Evolutionary conservation across 75 land plant genomes (phyloP).

Genomic region (Cryptomeria japonica): DNA sequence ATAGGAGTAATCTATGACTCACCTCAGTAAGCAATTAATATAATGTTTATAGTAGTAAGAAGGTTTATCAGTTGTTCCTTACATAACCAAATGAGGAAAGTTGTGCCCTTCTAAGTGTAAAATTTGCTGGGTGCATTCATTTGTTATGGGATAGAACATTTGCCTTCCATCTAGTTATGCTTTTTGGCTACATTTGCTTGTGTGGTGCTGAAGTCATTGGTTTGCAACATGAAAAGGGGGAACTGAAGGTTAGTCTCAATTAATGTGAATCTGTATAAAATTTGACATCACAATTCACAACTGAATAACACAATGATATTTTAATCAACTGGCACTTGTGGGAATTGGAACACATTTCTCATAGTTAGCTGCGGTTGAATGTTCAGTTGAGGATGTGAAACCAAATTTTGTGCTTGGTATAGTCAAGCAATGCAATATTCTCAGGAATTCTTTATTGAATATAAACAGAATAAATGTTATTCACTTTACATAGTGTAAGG

Average conservation of each 20-base stretch:
- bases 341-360: neutral
- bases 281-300: neutral
- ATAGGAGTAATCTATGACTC: too few relatives aligned
- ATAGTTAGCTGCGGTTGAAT: neutral
- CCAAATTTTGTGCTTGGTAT: neutral
- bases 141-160: too few relatives aligned
- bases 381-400: neutral
- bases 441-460: neutral
- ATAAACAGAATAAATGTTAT: neutral
- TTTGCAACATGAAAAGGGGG: conserved; percentile 26
- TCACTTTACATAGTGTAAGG: neutral
- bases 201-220: neutral
- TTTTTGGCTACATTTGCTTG: too few relatives aligned
- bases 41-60: too few relatives aligned
- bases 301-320: neutral
- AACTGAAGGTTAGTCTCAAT: neutral
- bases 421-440: neutral
- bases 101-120: too few relatives aligned
- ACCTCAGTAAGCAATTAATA: too few relatives aligned
- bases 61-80: too few relatives aligned
- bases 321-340: neutral
- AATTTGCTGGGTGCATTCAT: too few relatives aligned
- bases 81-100: too few relatives aligned
- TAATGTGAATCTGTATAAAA: neutral
- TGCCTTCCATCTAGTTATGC: too few relatives aligned